Evolutionary conservation across 345 rosid genomes (phyloP).

Genomic region (Passiflora organensis): DNA sequence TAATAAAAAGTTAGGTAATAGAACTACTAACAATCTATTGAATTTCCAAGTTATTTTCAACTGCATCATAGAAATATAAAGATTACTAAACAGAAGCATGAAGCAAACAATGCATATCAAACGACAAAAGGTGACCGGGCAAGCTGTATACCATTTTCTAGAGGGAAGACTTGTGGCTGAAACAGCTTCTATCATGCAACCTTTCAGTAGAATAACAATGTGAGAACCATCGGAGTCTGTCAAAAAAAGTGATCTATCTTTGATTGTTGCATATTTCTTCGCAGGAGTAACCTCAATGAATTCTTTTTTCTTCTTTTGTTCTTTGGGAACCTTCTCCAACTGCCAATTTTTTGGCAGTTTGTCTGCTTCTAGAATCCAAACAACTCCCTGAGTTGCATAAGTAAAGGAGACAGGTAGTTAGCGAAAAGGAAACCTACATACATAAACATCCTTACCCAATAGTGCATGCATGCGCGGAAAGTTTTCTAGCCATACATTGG

Average conservation of each 20-base stretch:
- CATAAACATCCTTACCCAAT: too few relatives aligned
- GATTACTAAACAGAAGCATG: not conserved
- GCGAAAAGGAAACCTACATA: not conserved
- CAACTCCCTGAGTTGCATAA: slow-evolving; percentile 48
- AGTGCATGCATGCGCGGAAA: too few relatives aligned
- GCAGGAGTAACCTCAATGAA: slow-evolving; percentile 60
- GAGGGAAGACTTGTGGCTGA: slow-evolving; percentile 65
- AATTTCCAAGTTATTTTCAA: too few relatives aligned
- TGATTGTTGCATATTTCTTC: slow-evolving; percentile 49
- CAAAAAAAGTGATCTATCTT: slow-evolving; percentile 48
- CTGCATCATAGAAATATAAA: too few relatives aligned
- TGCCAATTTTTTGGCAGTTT: slow-evolving; percentile 42
- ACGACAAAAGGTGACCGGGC: not conserved
- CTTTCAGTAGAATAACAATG: slow-evolving; percentile 39
- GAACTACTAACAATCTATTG: too few relatives aligned
- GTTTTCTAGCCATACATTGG: too few relatives aligned
- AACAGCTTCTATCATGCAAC: slow-evolving; percentile 71
- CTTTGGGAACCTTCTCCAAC: slow-evolving; percentile 41
- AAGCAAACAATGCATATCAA: not conserved
- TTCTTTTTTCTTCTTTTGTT: slow-evolving; percentile 57
- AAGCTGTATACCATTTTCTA: slow-evolving; percentile 63
- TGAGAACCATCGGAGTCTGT: slow-evolving; percentile 46
- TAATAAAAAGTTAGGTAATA: too few relatives aligned
- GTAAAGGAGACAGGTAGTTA: not conserved
- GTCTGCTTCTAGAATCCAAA: slow-evolving; percentile 78